phyloP scores from a whole-genome alignment of 345 rosid genomes.

The Adansonia digitata region DNA sequence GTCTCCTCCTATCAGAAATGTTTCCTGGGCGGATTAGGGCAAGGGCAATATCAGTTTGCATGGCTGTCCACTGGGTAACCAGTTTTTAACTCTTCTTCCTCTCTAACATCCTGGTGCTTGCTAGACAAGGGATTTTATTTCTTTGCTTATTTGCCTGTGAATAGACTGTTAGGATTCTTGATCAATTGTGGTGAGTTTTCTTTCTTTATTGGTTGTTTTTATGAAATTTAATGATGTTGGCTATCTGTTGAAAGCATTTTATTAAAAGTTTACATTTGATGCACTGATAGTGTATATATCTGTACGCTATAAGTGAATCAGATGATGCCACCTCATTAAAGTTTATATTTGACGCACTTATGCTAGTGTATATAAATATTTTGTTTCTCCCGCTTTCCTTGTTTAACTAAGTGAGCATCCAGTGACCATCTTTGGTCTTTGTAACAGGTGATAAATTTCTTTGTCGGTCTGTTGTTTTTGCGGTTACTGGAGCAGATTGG shows the following conservation, averaged over 20 bases:
- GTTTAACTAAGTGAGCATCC: not conserved
- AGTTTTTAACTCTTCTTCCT: conserved; percentile 3
- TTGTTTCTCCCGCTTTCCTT: not conserved
- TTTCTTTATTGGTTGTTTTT: not conserved
- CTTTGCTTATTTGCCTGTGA: not conserved
- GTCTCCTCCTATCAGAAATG: conserved; percentile 85
- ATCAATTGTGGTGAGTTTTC: not conserved
- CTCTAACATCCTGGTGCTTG: not conserved
- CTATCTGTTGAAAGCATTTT: not conserved
- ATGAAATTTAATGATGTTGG: not conserved
- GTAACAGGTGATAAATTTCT: conserved; percentile 81
- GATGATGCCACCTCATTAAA: too few species aligned
- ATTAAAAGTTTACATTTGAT: too few species aligned
- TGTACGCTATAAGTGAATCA: too few species aligned
- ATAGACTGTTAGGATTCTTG: not conserved
- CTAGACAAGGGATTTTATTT: not conserved
- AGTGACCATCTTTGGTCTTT: not conserved
- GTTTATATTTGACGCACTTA: too few species aligned
- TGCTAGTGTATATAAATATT: too few species aligned
- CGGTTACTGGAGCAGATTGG: conserved; percentile 77
- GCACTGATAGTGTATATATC: too few species aligned
- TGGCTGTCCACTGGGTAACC: conserved; percentile 92
- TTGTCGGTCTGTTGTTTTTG: conserved; percentile 78
- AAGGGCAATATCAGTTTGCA: conserved; percentile 86
- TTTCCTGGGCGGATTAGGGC: conserved; percentile 80